Evolutionary conservation across 2,329 filamentous ascomycete genomes (phyloP), one percentile per base, ranked within the genome.

Genomic region (Sarocladiaceae sp.): DNA sequence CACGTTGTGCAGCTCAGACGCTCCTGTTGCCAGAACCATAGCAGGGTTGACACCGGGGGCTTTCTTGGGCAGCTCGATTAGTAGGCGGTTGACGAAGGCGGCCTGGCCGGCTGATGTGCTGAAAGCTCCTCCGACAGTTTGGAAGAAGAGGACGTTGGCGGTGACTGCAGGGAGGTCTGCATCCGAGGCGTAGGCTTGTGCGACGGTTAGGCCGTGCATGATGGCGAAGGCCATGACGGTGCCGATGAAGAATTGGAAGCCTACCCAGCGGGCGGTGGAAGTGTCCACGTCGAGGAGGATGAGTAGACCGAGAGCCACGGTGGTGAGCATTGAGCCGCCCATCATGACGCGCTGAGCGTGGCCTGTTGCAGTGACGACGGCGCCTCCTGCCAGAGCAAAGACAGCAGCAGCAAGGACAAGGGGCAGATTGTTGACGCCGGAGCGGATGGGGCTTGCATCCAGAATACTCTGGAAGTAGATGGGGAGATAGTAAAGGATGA

Each of bases 1-100:
- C 7, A 67, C 66, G 3, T 44, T 31, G 56, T 77, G 73, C 18
- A 87, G 65, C 53, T 78, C 72, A 0, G 80, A 82, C 11, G 71
- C 70, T 11, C 71, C 72, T 0, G 64, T 64, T 5, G 56, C 51
- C 22, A 68, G 57, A 1, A 73, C 65, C 2, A 53, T 36, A 4
- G 35, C 28, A 0, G 70, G 58, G 36, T 67, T 57, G 12, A 72
- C 58, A 17, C 50, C 53, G 2, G 69, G 69, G 5, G 62, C 65
- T 11, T 54, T 56, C 1, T 29, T 54, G 11, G 59, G 54, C 2
- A 70, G 54, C 7, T 55, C 56, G 20, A 54, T 51, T 15, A 70
- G 53, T 20, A 73, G 56, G 13, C 62, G 62, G 47, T 71, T 69
- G 20, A 67, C 59, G 48, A 74, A 71, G 13, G 64, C 65, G 1